phyloP scores from a whole-genome alignment of 345 rosid species.

The Garcia nutans region DNA sequence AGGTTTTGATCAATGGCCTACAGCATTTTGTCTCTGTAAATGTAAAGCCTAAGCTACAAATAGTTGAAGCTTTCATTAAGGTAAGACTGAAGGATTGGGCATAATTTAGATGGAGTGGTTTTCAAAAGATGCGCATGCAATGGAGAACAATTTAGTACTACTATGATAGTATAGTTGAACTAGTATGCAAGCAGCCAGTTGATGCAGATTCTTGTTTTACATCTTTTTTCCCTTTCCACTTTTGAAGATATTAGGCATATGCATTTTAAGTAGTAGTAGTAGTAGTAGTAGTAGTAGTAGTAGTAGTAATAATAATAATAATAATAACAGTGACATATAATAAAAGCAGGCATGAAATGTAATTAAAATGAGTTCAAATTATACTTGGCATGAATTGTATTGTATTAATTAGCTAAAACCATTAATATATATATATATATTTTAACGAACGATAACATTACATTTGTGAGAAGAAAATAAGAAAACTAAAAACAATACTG shows the following conservation, averaged over 20 bases:
- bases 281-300: no score
- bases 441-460: no score
- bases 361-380: background rate
- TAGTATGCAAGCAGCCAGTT: background rate
- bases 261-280: no score
- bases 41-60: slow-evolving; percentile 74
- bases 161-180: background rate
- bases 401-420: background rate
- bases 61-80: slow-evolving; percentile 85
- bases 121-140: background rate
- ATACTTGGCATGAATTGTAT: background rate
- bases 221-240: background rate
- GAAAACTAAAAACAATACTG: no score
- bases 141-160: background rate
- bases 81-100: slow-evolving; percentile 45
- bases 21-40: slow-evolving; percentile 73
- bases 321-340: no score
- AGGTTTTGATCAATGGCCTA: slow-evolving; percentile 91
- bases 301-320: no score
- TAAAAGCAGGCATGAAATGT: no score
- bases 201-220: background rate
- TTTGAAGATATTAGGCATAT: background rate
- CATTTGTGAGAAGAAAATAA: no score
- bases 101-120: background rate
- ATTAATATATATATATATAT: no score